phyloP scores from a whole-genome alignment of 257 asterid genomes.

The Rauvolfia tetraphylla region DNA sequence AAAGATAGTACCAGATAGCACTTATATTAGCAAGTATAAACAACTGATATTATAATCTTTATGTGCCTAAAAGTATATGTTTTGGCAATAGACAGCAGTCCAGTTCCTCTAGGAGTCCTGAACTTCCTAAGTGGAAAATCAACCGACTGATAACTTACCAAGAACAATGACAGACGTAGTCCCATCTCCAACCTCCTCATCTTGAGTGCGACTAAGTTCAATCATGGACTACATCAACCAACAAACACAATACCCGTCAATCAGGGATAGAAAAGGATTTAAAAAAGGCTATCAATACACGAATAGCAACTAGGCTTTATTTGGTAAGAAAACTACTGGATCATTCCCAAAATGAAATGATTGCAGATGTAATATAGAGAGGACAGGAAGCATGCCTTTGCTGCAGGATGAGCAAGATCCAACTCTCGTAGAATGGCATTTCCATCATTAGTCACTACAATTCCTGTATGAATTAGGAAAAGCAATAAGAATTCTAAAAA shows the following conservation, averaged over 20 bases:
- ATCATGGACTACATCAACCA: constrained; percentile 81
- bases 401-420: constrained; percentile 96
- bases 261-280: constrained; percentile 8
- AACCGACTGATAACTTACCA: constrained; percentile 43
- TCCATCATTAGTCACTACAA: constrained; percentile 96
- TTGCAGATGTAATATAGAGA: not conserved
- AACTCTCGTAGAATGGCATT: constrained; percentile 95
- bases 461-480: constrained; percentile 43
- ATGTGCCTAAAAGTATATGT: not conserved
- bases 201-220: constrained; percentile 98
- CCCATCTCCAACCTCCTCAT: constrained; percentile 99
- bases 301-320: too few species aligned
- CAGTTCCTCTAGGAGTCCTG: too few species aligned
- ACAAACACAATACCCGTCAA: constrained; percentile 17
- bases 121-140: not conserved
- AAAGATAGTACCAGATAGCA: not conserved
- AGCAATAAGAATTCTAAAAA: not conserved
- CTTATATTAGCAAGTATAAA: not conserved
- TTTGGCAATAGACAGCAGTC: not conserved
- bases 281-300: not conserved
- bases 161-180: constrained; percentile 97
- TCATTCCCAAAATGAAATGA: not conserved
- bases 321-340: too few species aligned
- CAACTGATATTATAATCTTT: not conserved
- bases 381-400: constrained; percentile 49